Conservation (phyloP, 192 early-diverging fungal genomes). For the Umbelopsis isabellina region DNA sequence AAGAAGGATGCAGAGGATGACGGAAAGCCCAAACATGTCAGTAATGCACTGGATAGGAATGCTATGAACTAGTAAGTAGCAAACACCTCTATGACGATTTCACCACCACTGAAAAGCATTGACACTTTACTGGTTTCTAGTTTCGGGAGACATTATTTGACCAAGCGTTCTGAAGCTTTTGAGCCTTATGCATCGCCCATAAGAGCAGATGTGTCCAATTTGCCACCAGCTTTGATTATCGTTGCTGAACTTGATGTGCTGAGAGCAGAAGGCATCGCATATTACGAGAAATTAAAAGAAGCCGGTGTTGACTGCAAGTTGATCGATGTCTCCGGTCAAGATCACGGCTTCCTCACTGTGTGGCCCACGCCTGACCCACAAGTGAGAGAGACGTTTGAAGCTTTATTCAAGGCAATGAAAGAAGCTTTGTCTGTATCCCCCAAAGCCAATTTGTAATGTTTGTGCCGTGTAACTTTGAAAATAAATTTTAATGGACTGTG, state of each 20-base stretch:
- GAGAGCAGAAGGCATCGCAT: not conserved
- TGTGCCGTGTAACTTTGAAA: too few species aligned
- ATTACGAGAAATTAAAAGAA: not conserved
- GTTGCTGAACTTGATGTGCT: not conserved
- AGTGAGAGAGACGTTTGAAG: not conserved
- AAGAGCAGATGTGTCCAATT: not conserved
- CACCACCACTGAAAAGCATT: too few species aligned
- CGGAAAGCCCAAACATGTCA: not conserved
- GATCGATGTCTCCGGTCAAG: not conserved
- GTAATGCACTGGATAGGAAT: not conserved
- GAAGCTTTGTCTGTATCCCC: not conserved
- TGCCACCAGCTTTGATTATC: not conserved
- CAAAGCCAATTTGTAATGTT: not conserved
- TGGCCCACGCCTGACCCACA: not conserved
- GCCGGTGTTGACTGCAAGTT: not conserved
- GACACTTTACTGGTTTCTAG: not conserved
- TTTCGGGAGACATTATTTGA: constrained; percentile 8
- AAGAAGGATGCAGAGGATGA: not conserved
- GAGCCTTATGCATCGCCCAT: constrained; percentile 1
- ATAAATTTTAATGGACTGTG: too few species aligned
- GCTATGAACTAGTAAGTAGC: constrained; percentile 6
- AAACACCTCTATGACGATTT: too few species aligned
- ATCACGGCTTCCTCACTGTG: constrained; percentile 4
- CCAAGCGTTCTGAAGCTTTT: not conserved
- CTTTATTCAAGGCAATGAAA: not conserved